Percentiles rank a stretch among this genome's conserved stretches.
phyloP scores from a whole-genome alignment of 225 moss, liverwort and hornwort genomes.

The Polytrichum commune region DNA sequence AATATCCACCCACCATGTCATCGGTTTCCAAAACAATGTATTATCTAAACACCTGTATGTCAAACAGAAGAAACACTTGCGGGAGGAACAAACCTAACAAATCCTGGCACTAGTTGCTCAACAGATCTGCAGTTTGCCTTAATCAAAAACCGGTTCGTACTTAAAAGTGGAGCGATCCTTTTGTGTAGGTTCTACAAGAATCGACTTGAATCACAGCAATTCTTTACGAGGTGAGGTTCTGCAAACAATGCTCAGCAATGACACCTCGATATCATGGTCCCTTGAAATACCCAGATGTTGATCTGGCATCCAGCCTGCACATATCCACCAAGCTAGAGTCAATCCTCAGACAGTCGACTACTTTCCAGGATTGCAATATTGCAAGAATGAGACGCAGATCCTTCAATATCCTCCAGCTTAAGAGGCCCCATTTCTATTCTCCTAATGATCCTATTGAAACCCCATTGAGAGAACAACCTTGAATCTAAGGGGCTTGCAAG shows the following conservation, averaged over 20 bases:
- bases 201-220: background rate
- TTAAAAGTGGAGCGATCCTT: background rate
- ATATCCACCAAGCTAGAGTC: background rate
- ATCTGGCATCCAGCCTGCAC: background rate
- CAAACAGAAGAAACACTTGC: background rate
- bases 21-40: background rate
- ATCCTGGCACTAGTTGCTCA: background rate
- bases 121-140: background rate
- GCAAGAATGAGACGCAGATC: background rate
- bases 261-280: background rate
- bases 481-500: no score
- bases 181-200: background rate
- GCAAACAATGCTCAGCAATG: background rate
- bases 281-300: background rate
- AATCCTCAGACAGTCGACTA: background rate
- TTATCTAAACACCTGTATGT: background rate
- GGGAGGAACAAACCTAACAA: background rate
- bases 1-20: background rate
- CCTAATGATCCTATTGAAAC: no score
- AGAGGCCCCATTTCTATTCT: no score
- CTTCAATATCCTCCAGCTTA: no score
- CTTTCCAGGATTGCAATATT: background rate
- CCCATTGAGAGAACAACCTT: no score
- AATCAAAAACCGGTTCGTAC: background rate
- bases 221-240: background rate